Base-by-base conservation (phyloP, 805 yeast species). In the Nakazawaea ernobii region DNA sequence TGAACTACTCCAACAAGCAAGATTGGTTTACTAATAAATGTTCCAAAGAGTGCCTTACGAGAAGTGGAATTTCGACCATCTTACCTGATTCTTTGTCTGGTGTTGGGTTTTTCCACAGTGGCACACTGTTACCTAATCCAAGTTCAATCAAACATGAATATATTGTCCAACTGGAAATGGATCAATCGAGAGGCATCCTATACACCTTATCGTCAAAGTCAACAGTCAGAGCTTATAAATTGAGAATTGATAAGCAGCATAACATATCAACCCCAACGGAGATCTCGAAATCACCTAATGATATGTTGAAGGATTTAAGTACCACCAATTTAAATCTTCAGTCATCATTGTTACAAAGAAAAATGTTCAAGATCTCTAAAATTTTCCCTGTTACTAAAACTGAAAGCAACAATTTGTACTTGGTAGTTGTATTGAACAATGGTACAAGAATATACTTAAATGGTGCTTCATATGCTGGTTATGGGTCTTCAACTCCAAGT, bases 11-110 rank as follows among this genome's bases (percentile, higher is more conserved):
- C 6, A 85, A 83, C 53, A 77, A 85, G 26, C 94, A 89, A 42
- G 84, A 87, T 46, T 92, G 96, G 87, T 89, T 89, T 61, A 80
- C 82, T 52, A 84, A 86, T 58, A 86, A 83, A 56, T 86, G 95
- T 59, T 80, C 80, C 55, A 90, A 90, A 62, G 80, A 84, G 36
- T 89, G 97, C 61, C 73, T 87, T 47, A 89, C 97, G 39, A 81
- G 79, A 65, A 78, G 78, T 54, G 82, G 72, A 0, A 63, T 82
- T 37, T 67, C 84, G 0, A 70, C 75, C 32, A 67, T 79, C 30
- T 63, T 80, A 17, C 83, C 83, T 10, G 58, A 54, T 35, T 59
- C 55, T 43, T 48, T 37, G 35, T 41, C 29, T 17, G 49, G 27
- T 11, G 35, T 32, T 33, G 59, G 56, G 20, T 30, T 56, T 1